These are phyloP conservation scores for Erigeron philadelphicus DNA, from an alignment of 140 eudicot genomes.

Conservation along the genomic window DNA sequence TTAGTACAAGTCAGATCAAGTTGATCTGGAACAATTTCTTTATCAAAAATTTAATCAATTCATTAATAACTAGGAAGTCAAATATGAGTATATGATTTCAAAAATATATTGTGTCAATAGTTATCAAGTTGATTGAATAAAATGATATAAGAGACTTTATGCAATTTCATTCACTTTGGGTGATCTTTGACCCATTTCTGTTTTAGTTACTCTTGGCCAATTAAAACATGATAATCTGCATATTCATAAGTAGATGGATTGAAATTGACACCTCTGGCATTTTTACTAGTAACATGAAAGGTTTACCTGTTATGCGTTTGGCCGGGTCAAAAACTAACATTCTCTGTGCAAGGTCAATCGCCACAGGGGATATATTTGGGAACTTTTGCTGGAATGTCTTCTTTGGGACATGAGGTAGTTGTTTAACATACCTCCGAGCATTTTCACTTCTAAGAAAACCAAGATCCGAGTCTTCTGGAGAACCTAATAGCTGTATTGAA, in stretches of 20 bases:
- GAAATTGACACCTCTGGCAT: not conserved
- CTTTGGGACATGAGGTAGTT: conserved; percentile 71
- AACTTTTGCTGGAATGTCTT: conserved; percentile 54
- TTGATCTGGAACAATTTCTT: no score
- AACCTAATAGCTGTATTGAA: conserved; percentile 60
- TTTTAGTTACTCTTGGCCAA: not conserved
- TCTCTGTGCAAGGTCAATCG: conserved; percentile 74
- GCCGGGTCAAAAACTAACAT: conserved; percentile 92
- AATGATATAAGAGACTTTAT: not conserved
- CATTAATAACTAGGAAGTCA: no score
- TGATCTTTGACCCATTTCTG: not conserved
- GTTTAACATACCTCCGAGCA: conserved; percentile 74
- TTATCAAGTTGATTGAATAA: not conserved
- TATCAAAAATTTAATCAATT: no score
- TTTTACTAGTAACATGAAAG: not conserved
- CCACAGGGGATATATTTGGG: conserved; percentile 66
- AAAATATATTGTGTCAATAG: not conserved
- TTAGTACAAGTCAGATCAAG: no score
- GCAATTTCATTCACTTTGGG: not conserved
- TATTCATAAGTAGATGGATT: no score
- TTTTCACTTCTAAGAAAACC: conserved; percentile 76
- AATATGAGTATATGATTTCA: not conserved
- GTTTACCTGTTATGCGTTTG: conserved; percentile 83
- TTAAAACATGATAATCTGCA: not conserved
- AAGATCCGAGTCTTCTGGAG: conserved; percentile 93